Conservation (phyloP, 768 basidiomycete species). For the Leccinum longicurvipes region DNA sequence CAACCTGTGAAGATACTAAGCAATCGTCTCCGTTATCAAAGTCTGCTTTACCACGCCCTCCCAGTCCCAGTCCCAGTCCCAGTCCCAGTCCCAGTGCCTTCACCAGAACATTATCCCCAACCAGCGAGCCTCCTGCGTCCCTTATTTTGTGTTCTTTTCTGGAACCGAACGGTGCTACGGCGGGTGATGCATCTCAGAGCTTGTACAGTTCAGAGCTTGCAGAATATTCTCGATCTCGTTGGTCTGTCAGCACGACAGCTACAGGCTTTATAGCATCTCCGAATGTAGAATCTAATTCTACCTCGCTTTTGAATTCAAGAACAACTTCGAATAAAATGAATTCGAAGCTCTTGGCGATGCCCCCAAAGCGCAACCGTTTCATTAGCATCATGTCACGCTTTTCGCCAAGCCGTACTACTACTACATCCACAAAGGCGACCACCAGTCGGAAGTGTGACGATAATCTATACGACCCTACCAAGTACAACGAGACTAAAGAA, state of each 20-base stretch:
- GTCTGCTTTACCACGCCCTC: constrained; percentile 3
- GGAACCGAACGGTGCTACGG: neutral
- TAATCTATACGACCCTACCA: constrained; percentile 17
- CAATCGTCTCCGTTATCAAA: constrained; percentile 2
- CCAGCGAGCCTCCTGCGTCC: constrained; percentile 3
- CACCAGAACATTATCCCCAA: neutral
- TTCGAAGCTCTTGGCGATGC: constrained; percentile 17
- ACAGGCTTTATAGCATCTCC: constrained; percentile 24
- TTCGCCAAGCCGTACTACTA: constrained; percentile 23
- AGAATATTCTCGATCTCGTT: constrained; percentile 17
- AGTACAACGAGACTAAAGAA: constrained; percentile 22
- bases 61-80: neutral
- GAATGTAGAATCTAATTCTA: constrained; percentile 3
- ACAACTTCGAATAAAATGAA: constrained; percentile 12
- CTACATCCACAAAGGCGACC: neutral
- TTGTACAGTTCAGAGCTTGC: constrained; percentile 3
- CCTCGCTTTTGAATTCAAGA: constrained; percentile 1
- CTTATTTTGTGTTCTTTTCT: neutral
- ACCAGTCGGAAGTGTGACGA: neutral
- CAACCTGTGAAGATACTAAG: neutral
- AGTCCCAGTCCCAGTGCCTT: no score
- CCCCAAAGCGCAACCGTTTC: constrained; percentile 29
- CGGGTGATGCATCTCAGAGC: neutral
- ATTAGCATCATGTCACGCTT: constrained; percentile 30
- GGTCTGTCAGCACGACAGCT: constrained; percentile 26